Conservation (phyloP, 805 yeast genomes). For the Wickerhamiella qilinensis region DNA sequence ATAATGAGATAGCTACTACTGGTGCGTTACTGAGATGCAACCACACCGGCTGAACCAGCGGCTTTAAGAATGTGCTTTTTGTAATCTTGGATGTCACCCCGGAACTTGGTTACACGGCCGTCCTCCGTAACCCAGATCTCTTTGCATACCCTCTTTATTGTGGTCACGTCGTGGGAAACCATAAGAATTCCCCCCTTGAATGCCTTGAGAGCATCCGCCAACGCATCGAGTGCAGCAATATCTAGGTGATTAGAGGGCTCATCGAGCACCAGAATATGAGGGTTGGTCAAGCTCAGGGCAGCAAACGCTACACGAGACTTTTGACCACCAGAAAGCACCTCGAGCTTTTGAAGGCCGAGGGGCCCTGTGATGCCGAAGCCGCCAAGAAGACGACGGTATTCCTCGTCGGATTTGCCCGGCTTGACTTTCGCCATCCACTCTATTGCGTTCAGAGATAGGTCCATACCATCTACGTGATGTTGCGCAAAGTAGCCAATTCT, state of each 20-base stretch:
- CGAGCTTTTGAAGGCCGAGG: conserved; percentile 80
- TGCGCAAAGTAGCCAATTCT: conserved; percentile 96
- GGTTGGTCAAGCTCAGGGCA: conserved; percentile 73
- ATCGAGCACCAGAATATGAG: conserved; percentile 83
- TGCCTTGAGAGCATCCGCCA: conserved; percentile 70
- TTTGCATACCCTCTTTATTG: conserved; percentile 75
- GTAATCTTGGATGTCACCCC: conserved; percentile 74
- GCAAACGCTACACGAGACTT: conserved; percentile 98
- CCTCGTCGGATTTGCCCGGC: conserved; percentile 94
- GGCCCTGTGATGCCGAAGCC: conserved; percentile 95
- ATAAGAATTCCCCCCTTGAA: conserved; percentile 92
- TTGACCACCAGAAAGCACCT: conserved; percentile 89
- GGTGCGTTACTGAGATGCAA: conserved; percentile 63
- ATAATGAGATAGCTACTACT: too few species aligned
- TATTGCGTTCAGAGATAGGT: conserved; percentile 66
- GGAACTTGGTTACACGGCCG: conserved; percentile 60
- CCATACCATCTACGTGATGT: conserved; percentile 98
- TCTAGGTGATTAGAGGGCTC: conserved; percentile 98
- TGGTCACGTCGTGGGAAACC: conserved; percentile 95
- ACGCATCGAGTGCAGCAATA: conserved; percentile 93
- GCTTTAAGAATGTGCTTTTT: conserved; percentile 68
- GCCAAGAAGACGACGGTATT: conserved; percentile 90
- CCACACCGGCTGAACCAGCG: conserved; percentile 81
- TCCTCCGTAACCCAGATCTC: conserved; percentile 93
- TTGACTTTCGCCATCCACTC: conserved; percentile 80